Evolutionary conservation across 2,329 filamentous ascomycete species (phyloP), one percentile per base, ranked within the genome.

Genomic region (Neofusicoccum sp.): DNA sequence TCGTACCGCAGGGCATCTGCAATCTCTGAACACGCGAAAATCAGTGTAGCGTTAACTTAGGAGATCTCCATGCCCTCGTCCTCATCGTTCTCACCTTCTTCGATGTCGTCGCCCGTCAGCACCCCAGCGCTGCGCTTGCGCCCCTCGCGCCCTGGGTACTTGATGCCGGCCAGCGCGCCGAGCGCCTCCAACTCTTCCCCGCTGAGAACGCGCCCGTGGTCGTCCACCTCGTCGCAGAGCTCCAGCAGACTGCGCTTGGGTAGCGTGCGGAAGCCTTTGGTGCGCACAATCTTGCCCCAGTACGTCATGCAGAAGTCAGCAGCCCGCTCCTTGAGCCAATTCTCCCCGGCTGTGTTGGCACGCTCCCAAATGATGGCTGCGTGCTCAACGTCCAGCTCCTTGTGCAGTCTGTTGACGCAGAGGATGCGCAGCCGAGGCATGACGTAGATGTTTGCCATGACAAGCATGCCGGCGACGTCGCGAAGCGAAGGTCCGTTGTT

Each of bases 401-500:
- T 89, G 60, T 90, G 89, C 3, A 99, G 83, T 7, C 95, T 86
- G 71, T 96, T 93, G 59, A 98, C 90, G 72, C 93, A 97, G 1
- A 98, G 82, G 6, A 96, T 84, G 20, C 93, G 89, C 26, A 99
- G 85, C 66, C 95, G 91, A 1, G 93, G 93, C 79, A 99, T 96
- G 71, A 97, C 93, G 78, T 99, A 99, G 48, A 98, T 90, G 73
- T 98, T 97, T 44, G 92, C 92, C 90, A 99, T 96, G 65, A 99
- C 93, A 3, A 99, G 83, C 75, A 99, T 86, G 7, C 95, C 93
- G 0, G 95, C 93, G 12, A 98, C 92, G 67, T 97, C 93, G 31
- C 88, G 86, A 20, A 97, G 84, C 7, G 77, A 80, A 0, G 84
- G 80, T 48, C 84, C 85, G 63, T 81, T 68, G 1, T 69, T 67